A percentile compares a stretch with the other conserved stretches of the same genome.
Conservation (phyloP, 2,329 filamentous ascomycete genomes). For the Aphanocladium album region DNA sequence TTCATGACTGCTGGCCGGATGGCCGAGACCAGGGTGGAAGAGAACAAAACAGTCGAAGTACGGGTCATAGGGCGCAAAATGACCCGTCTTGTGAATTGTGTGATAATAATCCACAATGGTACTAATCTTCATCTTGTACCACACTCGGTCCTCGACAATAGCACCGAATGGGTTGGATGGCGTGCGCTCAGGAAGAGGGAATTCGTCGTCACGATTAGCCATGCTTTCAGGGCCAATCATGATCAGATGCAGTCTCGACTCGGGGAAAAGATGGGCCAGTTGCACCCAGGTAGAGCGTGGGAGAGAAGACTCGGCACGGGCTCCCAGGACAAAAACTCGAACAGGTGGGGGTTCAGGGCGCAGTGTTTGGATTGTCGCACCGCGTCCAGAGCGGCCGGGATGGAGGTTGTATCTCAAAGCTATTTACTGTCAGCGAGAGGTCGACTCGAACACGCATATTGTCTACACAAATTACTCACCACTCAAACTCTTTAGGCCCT, state of each 20-base stretch:
- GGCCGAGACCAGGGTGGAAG: conserved; percentile 93
- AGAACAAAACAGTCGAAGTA: conserved; percentile 98
- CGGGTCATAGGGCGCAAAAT: conserved; percentile 92
- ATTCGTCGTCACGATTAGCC: conserved; percentile 88
- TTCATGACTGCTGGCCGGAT: conserved; percentile 88
- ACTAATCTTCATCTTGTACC: conserved; percentile 88
- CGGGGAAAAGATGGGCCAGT: conserved; percentile 90
- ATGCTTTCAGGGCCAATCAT: conserved; percentile 97
- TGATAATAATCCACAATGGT: conserved; percentile 99
- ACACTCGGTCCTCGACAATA: conserved; percentile 87
- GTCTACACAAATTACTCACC: conserved; percentile 49
- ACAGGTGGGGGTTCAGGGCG: conserved; percentile 82
- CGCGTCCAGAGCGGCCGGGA: conserved; percentile 74
- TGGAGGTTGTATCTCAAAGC: conserved; percentile 92
- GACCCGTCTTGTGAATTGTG: conserved; percentile 82
- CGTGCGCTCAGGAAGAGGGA: conserved; percentile 82
- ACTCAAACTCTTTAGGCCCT: conserved; percentile 90
- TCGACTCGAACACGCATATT: background rate
- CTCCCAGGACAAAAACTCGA: conserved; percentile 87
- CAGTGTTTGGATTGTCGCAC: conserved; percentile 69
- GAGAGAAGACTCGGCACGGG: conserved; percentile 93
- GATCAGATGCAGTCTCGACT: conserved; percentile 80
- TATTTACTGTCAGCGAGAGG: conserved; percentile 30
- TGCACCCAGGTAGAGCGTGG: conserved; percentile 93
- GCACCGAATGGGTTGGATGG: conserved; percentile 85